Base-by-base conservation (phyloP, 495 filamentous ascomycete genomes). In the Aspergillus carlsbadensis region DNA sequence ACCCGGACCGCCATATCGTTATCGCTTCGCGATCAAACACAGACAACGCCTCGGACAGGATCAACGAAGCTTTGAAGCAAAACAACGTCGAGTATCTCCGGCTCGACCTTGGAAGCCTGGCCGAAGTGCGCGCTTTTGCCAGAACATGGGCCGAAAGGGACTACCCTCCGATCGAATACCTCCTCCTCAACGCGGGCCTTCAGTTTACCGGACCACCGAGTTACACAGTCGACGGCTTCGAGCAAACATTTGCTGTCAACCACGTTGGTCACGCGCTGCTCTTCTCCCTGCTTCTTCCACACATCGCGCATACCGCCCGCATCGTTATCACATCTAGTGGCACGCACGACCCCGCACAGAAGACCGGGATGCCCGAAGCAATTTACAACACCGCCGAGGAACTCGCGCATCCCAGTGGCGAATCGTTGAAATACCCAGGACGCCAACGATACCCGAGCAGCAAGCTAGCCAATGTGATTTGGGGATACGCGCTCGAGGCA, bases 161-260 rank as follows among this genome's bases (percentile, higher is more conserved):
- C 24, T 21, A 40, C 20, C 36, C 36, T 1, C 35, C 49, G 6
- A 52, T 52, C 36, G 41, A 20, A n/a, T 24, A 52, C 49, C 49
- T 52, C 18, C 37, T 52, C 36, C 18, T 52, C 49, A 52, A 52
- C 22, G 49, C 49, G 29, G 49, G 49, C n/a, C 49, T 52, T 21
- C 49, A 52, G 21, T 42, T 52, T 21, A 35, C 49, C 11, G 10
- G 20, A 10, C 20, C 14, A 42, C 20, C 42, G 20, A 42, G 49
- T 36, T 42, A 41, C 37, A 41, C 49, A 17, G 35, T n/a, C 14
- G 49, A 52, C 21, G 49, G 49, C 20, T 52, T 41, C 18, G 49
- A 52, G 21, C 24, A 52, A 24, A 52, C 49, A 20, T 52, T 52
- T 21, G 49, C 36, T 4, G 33, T 52, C 36, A 52, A 52, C 49